Percentiles rank a stretch among this genome's conserved stretches.
Evolutionary conservation across 2,329 filamentous ascomycete genomes (phyloP).

Genomic region (Cordyceps sp.): DNA sequence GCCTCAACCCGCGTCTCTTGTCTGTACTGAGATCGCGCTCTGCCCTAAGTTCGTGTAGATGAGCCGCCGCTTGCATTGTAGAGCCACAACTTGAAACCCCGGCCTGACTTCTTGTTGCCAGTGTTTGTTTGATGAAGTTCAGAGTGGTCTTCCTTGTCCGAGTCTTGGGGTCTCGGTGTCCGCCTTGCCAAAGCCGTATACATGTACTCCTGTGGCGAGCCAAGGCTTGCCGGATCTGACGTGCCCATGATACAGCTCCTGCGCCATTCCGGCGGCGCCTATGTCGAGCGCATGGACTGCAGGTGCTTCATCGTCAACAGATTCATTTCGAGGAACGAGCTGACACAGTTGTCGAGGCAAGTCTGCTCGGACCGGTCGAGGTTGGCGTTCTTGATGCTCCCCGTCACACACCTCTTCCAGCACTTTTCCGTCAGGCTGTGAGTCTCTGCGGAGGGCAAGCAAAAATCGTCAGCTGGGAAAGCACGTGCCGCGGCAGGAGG

Average conservation of each 20-base stretch:
- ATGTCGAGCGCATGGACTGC: conserved; percentile 34
- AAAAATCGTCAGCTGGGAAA: conserved; percentile 5
- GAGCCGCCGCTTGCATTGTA: too few species aligned
- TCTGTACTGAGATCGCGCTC: too few species aligned
- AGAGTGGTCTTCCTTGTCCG: too few species aligned
- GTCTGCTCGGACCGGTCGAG: conserved; percentile 65
- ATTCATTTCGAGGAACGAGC: conserved; percentile 84
- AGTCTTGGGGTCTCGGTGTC: too few species aligned
- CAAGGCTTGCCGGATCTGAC: too few species aligned
- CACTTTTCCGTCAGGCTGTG: conserved; percentile 54
- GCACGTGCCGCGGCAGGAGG: neutral
- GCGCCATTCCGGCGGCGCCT: neutral
- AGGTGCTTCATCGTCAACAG: conserved; percentile 72
- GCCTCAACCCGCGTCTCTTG: too few species aligned
- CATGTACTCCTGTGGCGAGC: too few species aligned
- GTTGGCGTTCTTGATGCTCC: conserved; percentile 51
- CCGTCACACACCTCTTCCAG: conserved; percentile 86
- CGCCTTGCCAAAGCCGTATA: too few species aligned
- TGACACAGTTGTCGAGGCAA: conserved; percentile 85
- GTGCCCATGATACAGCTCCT: neutral
- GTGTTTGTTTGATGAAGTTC: too few species aligned
- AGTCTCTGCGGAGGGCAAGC: conserved; percentile 22
- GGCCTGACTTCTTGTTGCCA: too few species aligned
- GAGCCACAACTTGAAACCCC: too few species aligned
- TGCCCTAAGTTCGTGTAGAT: too few species aligned